Conservation (phyloP, 1,139 yeast genomes). For the Diutina siamensis region DNA sequence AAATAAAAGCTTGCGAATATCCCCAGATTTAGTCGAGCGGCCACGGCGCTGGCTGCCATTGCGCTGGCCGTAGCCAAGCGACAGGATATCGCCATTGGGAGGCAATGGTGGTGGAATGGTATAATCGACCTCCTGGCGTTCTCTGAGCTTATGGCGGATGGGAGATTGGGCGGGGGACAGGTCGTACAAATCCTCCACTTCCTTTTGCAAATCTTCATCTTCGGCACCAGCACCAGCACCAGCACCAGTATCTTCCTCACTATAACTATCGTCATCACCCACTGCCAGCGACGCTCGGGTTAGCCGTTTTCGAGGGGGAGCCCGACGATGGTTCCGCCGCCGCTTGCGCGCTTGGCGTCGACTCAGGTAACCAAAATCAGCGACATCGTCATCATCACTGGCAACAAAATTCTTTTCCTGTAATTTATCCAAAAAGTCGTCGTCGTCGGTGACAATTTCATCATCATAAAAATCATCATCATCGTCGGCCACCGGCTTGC, state of each 20-base stretch:
- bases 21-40: slow-evolving; percentile 9
- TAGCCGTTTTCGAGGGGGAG: neutral
- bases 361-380: slow-evolving; percentile 2
- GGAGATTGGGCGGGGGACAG: slow-evolving; percentile 40
- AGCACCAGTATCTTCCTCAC: neutral
- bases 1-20: slow-evolving; percentile 51
- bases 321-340: neutral
- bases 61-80: slow-evolving; percentile 10
- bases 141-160: slow-evolving; percentile 56
- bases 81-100: slow-evolving; percentile 28
- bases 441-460: slow-evolving; percentile 2
- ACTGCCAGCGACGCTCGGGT: neutral
- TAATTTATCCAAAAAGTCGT: slow-evolving; percentile 1
- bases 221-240: slow-evolving; percentile 9
- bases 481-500: neutral
- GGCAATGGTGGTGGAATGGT: slow-evolving; percentile 78
- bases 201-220: slow-evolving; percentile 35
- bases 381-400: slow-evolving; percentile 2
- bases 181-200: slow-evolving; percentile 40
- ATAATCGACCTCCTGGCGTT: slow-evolving; percentile 65
- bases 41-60: neutral
- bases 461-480: slow-evolving; percentile 1
- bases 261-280: neutral
- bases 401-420: neutral
- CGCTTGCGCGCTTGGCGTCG: neutral